Percentiles rank a stretch among this genome's conserved stretches.
Conservation (phyloP, 495 filamentous ascomycete genomes). For the Hamigera avellanea region DNA sequence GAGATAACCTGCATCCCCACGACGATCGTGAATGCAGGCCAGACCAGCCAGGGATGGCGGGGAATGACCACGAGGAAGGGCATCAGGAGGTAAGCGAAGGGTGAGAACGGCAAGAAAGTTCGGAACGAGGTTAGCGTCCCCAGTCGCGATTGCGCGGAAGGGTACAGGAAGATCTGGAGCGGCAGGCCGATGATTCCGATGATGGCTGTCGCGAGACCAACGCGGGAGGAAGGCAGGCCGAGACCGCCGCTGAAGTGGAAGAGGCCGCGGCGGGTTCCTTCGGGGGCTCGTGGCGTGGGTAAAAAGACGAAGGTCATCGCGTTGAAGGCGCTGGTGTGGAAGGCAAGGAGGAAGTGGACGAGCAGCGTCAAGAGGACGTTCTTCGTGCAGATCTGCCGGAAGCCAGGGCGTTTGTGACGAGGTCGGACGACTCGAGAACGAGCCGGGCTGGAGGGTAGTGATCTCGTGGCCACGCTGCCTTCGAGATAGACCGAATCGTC, state of each 20-base stretch:
- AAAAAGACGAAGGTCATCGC: constrained; percentile 63
- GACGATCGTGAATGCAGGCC: constrained; percentile 46
- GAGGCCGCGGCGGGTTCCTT: constrained; percentile 31
- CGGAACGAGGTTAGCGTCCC: constrained; percentile 53
- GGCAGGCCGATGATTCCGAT: constrained; percentile 59
- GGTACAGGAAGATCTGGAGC: constrained; percentile 61
- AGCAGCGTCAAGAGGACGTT: constrained; percentile 52
- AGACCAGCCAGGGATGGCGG: constrained; percentile 33
- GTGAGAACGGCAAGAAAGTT: constrained; percentile 49
- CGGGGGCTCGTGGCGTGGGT: constrained; percentile 47
- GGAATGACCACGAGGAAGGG: constrained; percentile 58
- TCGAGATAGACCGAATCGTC: constrained; percentile 23
- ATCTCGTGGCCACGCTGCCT: constrained; percentile 16
- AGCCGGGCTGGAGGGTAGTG: constrained; percentile 15
- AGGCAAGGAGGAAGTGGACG: constrained; percentile 53
- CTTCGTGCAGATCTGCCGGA: constrained; percentile 49
- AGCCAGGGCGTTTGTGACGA: constrained; percentile 28
- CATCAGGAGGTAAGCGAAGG: constrained; percentile 50
- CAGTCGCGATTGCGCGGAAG: constrained; percentile 42
- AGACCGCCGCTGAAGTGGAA: constrained; percentile 65
- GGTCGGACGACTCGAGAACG: constrained; percentile 8
- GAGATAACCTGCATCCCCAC: constrained; percentile 58
- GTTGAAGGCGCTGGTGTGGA: constrained; percentile 68
- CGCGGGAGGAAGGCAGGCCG: constrained; percentile 51
- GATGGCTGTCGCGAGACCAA: constrained; percentile 58